Percentiles rank a stretch among this genome's conserved stretches.
Conservation (phyloP, 2,329 filamentous ascomycete species). For the Colletotrichum falcatum region DNA sequence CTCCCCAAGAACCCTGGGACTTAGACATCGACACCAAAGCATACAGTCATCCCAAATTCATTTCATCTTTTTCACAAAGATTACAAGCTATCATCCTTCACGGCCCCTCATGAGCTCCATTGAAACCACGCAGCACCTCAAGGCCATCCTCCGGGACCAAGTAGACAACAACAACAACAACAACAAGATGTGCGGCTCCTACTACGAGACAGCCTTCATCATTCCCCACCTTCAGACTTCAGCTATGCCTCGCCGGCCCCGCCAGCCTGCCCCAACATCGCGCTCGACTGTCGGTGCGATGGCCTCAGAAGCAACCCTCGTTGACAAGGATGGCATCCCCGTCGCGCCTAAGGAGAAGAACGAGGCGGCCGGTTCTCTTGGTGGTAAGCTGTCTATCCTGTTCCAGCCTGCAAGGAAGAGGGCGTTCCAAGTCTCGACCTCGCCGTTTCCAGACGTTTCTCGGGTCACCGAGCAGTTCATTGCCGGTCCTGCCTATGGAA, state of each 20-base stretch:
- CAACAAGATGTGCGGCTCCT: constrained; percentile 27
- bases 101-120: constrained; percentile 31
- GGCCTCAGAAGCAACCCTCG: constrained; percentile 36
- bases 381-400: constrained; percentile 5
- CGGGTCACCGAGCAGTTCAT: not conserved
- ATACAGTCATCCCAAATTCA: not conserved
- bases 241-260: constrained; percentile 33
- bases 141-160: constrained; percentile 31
- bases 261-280: constrained; percentile 19
- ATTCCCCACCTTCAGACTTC: constrained; percentile 34
- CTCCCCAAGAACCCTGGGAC: not conserved
- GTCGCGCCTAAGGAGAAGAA: constrained; percentile 32
- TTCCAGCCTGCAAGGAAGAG: not conserved
- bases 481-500: not conserved
- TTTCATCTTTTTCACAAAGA: not conserved
- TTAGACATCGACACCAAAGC: constrained; percentile 4
- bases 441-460: not conserved
- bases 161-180: constrained; percentile 4
- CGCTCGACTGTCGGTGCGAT: constrained; percentile 19
- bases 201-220: constrained; percentile 38
- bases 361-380: constrained; percentile 10
- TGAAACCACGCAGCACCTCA: constrained; percentile 30
- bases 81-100: not conserved
- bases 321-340: constrained; percentile 33
- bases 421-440: not conserved